phyloP scores from a whole-genome alignment of 2,329 filamentous ascomycete species.

The Didymella pomorum region DNA sequence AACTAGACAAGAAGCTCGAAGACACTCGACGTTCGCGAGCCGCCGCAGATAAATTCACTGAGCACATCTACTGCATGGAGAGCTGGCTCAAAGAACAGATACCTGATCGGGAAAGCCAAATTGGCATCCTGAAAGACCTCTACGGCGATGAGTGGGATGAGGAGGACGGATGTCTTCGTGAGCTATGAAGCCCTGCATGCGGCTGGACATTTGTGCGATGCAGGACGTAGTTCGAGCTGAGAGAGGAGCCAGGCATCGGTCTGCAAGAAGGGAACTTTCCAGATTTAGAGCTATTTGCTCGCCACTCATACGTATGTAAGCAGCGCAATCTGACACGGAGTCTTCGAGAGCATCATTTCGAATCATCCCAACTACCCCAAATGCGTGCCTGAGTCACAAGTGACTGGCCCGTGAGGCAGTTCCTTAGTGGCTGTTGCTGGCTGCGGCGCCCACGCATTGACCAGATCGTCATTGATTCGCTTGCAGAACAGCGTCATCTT shows the following conservation, averaged over 20 bases:
- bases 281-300: not conserved
- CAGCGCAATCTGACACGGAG: not conserved
- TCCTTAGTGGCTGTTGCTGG: constrained; percentile 25
- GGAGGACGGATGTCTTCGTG: constrained; percentile 61
- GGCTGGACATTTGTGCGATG: constrained; percentile 1
- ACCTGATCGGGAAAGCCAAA: constrained; percentile 55
- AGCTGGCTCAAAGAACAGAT: constrained; percentile 51
- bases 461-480: constrained; percentile 37
- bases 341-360: constrained; percentile 29
- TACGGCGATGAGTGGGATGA: constrained; percentile 64
- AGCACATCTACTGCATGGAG: constrained; percentile 58
- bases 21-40: constrained; percentile 40
- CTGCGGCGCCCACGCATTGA: constrained; percentile 16
- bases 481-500: constrained; percentile 38
- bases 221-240: constrained; percentile 3
- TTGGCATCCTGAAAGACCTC: constrained; percentile 54
- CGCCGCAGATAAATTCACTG: constrained; percentile 52
- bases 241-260: not conserved
- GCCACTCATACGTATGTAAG: not conserved
- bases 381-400: constrained; percentile 35
- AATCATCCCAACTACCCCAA: constrained; percentile 33
- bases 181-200: constrained; percentile 31
- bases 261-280: not conserved
- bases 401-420: constrained; percentile 26
- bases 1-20: constrained; percentile 53